Evolutionary conservation across 2,329 filamentous ascomycete genomes (phyloP), one percentile per base, ranked within the genome.

Genomic region (Tolypocladium cylindrosporum): DNA sequence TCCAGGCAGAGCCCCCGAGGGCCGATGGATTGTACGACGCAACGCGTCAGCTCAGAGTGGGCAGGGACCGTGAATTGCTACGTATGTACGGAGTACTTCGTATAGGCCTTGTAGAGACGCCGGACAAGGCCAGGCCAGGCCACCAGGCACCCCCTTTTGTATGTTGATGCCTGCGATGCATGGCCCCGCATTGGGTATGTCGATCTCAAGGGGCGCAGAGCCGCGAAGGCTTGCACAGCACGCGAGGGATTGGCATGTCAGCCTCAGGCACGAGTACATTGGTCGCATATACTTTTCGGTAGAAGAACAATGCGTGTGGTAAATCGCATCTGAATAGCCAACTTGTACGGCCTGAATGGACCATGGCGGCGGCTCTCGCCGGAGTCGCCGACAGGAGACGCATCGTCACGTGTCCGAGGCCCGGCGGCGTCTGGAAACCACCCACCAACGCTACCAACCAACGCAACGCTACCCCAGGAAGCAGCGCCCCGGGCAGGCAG

Each of bases 401-500:
- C 24, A 13, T 16, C 45, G 27, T 37, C 48, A 52, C 48, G 48
- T 52, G 48, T 10, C 13, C 24, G 2, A 5, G 8, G 16, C 16
- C 9, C 9, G 27, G 27, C 43, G 13, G 43, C 24, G 43, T n/a
- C 21, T 27, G 24, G 24, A 36, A 51, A 3, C 48, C 48, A 51
- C 27, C 16, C 19, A 50, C 45, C 27, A 27, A 16, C 14, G 24
- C 45, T 4, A 50, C 16, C 24, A 34, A 24, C 21, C 21, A 24
- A 24, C 21, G 21, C 21, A 24, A 16, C 14, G 24, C 45, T 4
- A 21, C n/a, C 36, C 51, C 34, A 40, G 10, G 34, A 54, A 40
- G 34, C 40, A 34, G 36, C 39, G 9, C 27, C 40, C 42, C 27
- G 31, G 40, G 57, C 54, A 59, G 57, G 57, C 57, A 59, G 57